Percentiles rank a stretch among this genome's conserved stretches.
Conservation (phyloP, 1,284 basidiomycete species). For the Pseudozyma tsukubaensis region DNA sequence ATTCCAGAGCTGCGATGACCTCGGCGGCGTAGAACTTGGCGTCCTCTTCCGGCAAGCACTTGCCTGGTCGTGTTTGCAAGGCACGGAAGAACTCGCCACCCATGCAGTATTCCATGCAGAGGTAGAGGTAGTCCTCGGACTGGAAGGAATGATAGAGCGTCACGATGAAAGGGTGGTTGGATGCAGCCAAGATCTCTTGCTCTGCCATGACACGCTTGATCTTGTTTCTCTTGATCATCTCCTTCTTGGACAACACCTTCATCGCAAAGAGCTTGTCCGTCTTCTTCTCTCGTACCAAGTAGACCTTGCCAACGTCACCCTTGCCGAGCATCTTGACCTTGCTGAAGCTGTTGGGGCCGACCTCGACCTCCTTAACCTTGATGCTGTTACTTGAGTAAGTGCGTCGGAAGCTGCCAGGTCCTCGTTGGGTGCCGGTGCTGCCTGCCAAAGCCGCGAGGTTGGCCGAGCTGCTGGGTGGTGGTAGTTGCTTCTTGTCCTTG, state of each 20-base stretch:
- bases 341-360: conserved; percentile 63
- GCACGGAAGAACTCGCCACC: conserved; percentile 99
- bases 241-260: conserved; percentile 68
- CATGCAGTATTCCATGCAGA: conserved; percentile 83
- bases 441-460: conserved; percentile 53
- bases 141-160: conserved; percentile 69
- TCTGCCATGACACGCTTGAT: conserved; percentile 68
- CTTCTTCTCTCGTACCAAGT: conserved; percentile 65
- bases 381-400: conserved; percentile 98
- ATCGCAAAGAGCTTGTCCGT: conserved; percentile 64
- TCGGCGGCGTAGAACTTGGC: conserved; percentile 98
- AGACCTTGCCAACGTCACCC: conserved; percentile 68
- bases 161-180: conserved; percentile 68
- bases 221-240: conserved; percentile 69
- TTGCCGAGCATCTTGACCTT: conserved; percentile 69
- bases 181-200: conserved; percentile 65
- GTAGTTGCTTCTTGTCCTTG: conserved; percentile 77
- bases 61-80: conserved; percentile 82
- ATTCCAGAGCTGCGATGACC: conserved; percentile 93
- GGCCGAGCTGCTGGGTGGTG: conserved; percentile 77
- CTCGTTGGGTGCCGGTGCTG: conserved; percentile 69
- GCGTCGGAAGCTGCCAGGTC: conserved; percentile 78
- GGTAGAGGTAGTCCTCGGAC: conserved; percentile 66
- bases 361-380: conserved; percentile 77
- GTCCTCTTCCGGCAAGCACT: conserved; percentile 93